These are phyloP conservation scores for Pholiota adiposa DNA, from an alignment of 1,284 basidiomycete genomes.

Conservation along the genomic window DNA sequence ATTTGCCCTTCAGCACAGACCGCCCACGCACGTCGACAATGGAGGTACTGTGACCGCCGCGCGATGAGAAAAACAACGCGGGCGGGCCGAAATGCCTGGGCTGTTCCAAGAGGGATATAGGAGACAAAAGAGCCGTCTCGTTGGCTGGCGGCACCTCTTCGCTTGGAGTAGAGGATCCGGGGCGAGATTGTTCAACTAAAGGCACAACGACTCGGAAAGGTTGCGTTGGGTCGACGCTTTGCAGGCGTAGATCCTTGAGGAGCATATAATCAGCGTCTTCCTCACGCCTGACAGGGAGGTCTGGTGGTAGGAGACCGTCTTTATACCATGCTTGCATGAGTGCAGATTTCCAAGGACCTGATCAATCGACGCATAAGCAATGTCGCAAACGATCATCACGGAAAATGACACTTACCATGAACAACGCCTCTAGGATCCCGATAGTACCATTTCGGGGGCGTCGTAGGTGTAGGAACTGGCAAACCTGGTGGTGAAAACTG, in stretches of 20 bases:
- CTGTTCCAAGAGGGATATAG: conserved; percentile 81
- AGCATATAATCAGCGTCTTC: conserved; percentile 69
- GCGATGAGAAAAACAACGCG: conserved; percentile 83
- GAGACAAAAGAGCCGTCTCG: conserved; percentile 67
- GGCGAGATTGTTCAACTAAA: conserved; percentile 33
- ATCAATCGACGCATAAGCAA: background rate
- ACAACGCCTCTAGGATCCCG: conserved; percentile 77
- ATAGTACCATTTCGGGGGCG: conserved; percentile 79
- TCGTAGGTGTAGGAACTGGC: conserved; percentile 65
- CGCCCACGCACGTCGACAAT: conserved; percentile 84
- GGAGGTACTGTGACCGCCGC: conserved; percentile 81
- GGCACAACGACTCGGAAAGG: conserved; percentile 65
- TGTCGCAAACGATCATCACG: conserved; percentile 8
- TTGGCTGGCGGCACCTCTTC: conserved; percentile 26
- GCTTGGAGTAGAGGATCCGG: conserved; percentile 18
- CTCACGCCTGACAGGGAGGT: conserved; percentile 77
- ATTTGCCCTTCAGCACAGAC: conserved; percentile 78
- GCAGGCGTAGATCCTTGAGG: conserved; percentile 72
- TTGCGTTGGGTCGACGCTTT: conserved; percentile 75
- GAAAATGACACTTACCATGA: conserved; percentile 57
- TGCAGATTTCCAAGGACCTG: conserved; percentile 84
- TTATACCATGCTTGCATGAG: conserved; percentile 87
- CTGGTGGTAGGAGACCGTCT: conserved; percentile 77
- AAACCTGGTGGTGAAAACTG: conserved; percentile 80
- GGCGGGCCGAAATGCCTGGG: conserved; percentile 84